phyloP scores from a whole-genome alignment of 2,329 filamentous ascomycete species.

The Neofusicoccum cordaticola region DNA sequence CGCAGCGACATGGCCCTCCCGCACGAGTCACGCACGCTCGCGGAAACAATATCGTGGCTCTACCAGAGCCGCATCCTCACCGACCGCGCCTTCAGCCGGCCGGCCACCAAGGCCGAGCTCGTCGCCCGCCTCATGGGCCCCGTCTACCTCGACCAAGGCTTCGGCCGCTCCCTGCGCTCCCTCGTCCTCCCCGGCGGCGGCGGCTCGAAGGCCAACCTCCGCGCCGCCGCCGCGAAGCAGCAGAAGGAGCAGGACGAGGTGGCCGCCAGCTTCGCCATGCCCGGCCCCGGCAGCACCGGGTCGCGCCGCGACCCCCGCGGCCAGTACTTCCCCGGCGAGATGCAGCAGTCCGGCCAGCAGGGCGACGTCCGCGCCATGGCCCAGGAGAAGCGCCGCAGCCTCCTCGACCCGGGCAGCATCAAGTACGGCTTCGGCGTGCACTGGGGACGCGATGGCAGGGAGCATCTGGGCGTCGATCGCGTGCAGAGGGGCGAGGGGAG shows the following conservation, averaged over 20 bases:
- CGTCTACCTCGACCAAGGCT: slow-evolving; percentile 46
- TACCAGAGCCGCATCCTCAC: slow-evolving; percentile 68
- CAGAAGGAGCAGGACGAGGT: slow-evolving; percentile 7
- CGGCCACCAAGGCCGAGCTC: slow-evolving; percentile 66
- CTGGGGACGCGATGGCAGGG: slow-evolving; percentile 56
- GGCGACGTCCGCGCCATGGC: neutral
- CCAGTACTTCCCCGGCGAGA: neutral
- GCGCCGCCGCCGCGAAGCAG: slow-evolving; percentile 13
- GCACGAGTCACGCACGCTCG: slow-evolving; percentile 68
- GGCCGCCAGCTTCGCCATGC: neutral
- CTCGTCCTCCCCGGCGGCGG: slow-evolving; percentile 29
- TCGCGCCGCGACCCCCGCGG: neutral
- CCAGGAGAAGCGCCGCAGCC: slow-evolving; percentile 26
- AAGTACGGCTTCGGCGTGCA: slow-evolving; percentile 58
- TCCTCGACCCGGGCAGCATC: slow-evolving; percentile 31
- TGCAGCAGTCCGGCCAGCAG: neutral
- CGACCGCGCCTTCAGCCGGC: slow-evolving; percentile 70
- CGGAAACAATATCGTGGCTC: slow-evolving; percentile 75
- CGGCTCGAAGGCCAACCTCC: slow-evolving; percentile 16
- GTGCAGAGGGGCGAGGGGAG: slow-evolving; percentile 36
- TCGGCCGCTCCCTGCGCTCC: slow-evolving; percentile 26
- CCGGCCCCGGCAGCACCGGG: neutral
- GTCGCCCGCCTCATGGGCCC: slow-evolving; percentile 64
- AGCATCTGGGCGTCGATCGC: slow-evolving; percentile 59
- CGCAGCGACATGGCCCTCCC: slow-evolving; percentile 65